Conservation (phyloP, 345 rosid genomes). For the Angophora floribunda region DNA sequence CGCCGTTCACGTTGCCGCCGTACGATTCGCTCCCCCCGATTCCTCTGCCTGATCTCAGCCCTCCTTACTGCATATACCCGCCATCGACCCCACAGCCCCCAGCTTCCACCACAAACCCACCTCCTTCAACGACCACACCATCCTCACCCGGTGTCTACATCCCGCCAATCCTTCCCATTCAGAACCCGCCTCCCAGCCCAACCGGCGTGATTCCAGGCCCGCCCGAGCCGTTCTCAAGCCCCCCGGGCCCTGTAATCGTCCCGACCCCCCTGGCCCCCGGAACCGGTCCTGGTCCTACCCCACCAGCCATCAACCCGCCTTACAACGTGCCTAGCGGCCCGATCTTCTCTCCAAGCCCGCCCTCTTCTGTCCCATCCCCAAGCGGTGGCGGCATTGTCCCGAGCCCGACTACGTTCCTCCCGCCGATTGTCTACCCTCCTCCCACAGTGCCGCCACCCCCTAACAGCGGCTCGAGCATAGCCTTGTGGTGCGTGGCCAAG, state of each 20-base stretch:
- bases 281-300: not conserved
- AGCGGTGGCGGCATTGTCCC: not conserved
- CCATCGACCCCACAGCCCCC: conserved; percentile 1
- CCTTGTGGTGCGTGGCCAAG: conserved; percentile 91
- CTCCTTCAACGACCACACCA: not conserved
- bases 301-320: not conserved
- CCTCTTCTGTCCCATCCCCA: conserved; percentile 1
- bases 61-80: conserved; percentile 5
- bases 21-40: conserved; percentile 2
- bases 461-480: conserved; percentile 10
- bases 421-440: conserved; percentile 78
- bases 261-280: not conserved
- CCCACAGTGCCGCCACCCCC: conserved; percentile 69
- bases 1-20: conserved; percentile 9
- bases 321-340: not conserved
- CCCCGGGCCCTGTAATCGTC: not conserved
- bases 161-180: not conserved
- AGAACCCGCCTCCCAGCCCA: conserved; percentile 8
- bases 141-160: not conserved
- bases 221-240: not conserved
- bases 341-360: not conserved
- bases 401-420: conserved; percentile 23
- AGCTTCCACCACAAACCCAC: not conserved
- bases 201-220: conserved; percentile 34
- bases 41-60: not conserved